Evolutionary conservation across 2,329 filamentous ascomycete genomes (phyloP), one percentile per base, ranked within the genome.

Genomic region (Talaromyces sp.): DNA sequence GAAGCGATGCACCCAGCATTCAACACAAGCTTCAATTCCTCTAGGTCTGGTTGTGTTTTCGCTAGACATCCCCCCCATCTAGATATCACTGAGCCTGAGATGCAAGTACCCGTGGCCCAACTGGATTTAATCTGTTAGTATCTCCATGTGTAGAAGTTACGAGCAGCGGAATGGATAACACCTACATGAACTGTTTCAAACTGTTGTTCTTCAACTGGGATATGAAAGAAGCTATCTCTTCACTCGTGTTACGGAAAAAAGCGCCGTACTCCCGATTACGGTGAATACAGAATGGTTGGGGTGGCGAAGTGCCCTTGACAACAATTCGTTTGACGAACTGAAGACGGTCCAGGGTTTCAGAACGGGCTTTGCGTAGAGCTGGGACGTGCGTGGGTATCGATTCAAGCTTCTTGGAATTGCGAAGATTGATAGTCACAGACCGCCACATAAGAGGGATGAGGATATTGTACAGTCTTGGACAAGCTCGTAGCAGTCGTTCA

Each of bases 121-220:
- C 53, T 55, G 22, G 19, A 54, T 35, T 15, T 5, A 35, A 22
- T 7, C 2, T 45, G 53, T 55, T 15, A 46, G 53, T 28, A 33
- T 13, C 8, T 21, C 28, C 2, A 31, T 19, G 5, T 21, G 15
- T 35, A 11, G 19, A 48, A 22, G 25, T n/a, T 10, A 15, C 21
- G 9, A 10, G 28, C 8, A 13, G 39, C 17, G 17, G n/a, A n/a
- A 13, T 15, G 22, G 43, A 2, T 11, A 11, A 21, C 6, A 40
- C 53, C 22, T 31, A 56, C 54, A 36, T 17, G 9, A 56, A 56
- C 10, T 33, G 25, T 15, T 56, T 56, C 22, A 56, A n/a, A 28
- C 41, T 48, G 17, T 48, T 50, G 1, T 46, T 31, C 35, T 40
- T 40, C 35, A 56, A 28, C 3, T 39, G 54, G 19, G 25, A 28